Base-by-base conservation (phyloP, 306 rosid species). In the Phaseolus lunatus region DNA sequence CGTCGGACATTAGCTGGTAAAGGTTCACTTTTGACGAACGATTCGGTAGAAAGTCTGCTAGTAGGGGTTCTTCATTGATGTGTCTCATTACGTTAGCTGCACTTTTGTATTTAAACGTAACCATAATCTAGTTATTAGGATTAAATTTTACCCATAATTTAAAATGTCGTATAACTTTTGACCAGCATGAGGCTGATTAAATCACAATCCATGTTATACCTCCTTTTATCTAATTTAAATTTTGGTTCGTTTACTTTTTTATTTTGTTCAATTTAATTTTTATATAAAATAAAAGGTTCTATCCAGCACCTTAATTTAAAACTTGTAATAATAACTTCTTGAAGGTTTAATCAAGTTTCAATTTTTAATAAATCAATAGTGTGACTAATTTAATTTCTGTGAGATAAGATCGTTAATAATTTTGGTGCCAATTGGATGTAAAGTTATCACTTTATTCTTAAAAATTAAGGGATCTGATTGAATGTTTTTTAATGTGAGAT, bases 1-100 rank as follows among this genome's bases (percentile, higher is more conserved):
- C 70, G 29, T 33, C n/a, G 16, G 27, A 35, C 23, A 35, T 68
- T 56, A n/a, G 63, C 7, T 50, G 43, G 45, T 67, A 10, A 53
- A 43, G 77, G 53, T 29, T 8, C 64, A 44, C 12, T 44, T n/a
- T 59, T 43, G 45, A 18, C 23, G 41, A 73, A 24, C 11, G 14
- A 73, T 8, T 54, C 18, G 45, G 59, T 44, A 43, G 84, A 45
- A 43, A 54, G 37, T 54, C 33, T n/a, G 35, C 5, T 33, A 6
- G 9, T 1, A 27, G 23, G 75, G 2, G 13, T 18, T 31, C 63
- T 35, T 58, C 72, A 16, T 33, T 18, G 56, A 18, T 23, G 24
- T 27, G 31, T 23, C n/a, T 24, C 11, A 3, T 13, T 43, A 22
- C 41, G 15, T 3, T 15, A 45, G 53, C 58, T 8, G 15, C 58